phyloP scores from a whole-genome alignment of 202 grass and related monocot species.

The Brachypodium distachyon region DNA sequence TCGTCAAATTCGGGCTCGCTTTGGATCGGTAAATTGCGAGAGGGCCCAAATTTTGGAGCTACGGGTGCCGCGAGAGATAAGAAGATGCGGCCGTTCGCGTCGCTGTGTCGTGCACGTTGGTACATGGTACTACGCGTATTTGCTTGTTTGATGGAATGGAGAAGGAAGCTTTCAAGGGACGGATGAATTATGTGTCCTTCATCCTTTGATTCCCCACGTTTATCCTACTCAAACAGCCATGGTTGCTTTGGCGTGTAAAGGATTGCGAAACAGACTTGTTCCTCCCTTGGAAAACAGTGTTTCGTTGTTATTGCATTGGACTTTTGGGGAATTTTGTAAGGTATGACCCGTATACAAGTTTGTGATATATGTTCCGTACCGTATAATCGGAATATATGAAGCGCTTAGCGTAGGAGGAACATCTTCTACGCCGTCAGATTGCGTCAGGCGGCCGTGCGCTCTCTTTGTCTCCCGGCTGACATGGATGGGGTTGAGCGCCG shows the following conservation, averaged over 20 bases:
- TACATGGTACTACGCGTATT: neutral
- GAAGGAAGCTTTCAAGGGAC: constrained; percentile 30
- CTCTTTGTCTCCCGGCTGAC: no score
- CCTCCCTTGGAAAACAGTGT: neutral
- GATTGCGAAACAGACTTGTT: neutral
- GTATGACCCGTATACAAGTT: no score
- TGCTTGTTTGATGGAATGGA: neutral
- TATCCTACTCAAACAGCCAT: neutral
- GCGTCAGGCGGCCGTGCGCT: no score
- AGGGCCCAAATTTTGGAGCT: neutral
- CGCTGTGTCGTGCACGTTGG: constrained; percentile 3
- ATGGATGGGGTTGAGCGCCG: no score
- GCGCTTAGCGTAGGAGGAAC: no score
- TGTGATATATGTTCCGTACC: no score
- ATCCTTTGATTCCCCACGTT: constrained; percentile 6
- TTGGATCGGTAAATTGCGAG: neutral
- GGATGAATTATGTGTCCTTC: neutral
- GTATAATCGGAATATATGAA: no score
- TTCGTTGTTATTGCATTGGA: neutral
- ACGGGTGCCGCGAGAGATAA: neutral
- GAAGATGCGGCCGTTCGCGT: neutral
- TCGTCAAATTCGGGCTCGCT: neutral
- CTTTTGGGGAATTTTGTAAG: neutral
- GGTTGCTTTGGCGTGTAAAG: constrained; percentile 42
- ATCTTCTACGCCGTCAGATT: no score